Conservation (phyloP, 2,329 filamentous ascomycete genomes). For the Escovopsis sp. region DNA sequence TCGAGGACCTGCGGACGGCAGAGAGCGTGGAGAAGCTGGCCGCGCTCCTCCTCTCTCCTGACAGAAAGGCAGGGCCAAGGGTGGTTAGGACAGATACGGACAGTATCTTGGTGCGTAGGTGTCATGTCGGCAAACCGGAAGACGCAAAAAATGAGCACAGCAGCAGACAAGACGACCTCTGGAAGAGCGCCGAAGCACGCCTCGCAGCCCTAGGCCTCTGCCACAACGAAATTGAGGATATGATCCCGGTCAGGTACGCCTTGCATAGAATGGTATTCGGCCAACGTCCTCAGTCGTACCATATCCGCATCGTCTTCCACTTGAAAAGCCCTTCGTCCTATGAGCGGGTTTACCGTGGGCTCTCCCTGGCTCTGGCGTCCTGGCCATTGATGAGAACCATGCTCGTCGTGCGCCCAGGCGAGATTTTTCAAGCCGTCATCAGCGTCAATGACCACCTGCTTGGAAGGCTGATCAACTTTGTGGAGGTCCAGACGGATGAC, state of each 20-base stretch:
- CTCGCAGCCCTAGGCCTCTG: conserved; percentile 8
- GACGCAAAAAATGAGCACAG: too few species aligned
- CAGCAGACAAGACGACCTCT: not conserved
- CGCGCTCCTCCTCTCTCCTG: conserved; percentile 7
- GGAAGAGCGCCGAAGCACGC: conserved; percentile 3
- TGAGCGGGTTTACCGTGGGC: conserved; percentile 12
- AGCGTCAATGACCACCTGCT: conserved; percentile 10
- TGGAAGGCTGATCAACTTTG: conserved; percentile 11
- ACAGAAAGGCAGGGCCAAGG: too few species aligned
- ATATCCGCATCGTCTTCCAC: conserved; percentile 18
- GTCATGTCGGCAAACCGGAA: too few species aligned
- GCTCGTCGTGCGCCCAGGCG: conserved; percentile 8
- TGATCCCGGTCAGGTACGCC: conserved; percentile 15
- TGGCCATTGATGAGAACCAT: conserved; percentile 17
- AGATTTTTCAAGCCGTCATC: conserved; percentile 16
- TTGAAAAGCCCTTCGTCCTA: conserved; percentile 6
- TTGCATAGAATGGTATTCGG: conserved; percentile 17
- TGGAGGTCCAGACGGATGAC: conserved; percentile 8
- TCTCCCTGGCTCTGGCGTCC: conserved; percentile 13
- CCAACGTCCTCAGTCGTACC: conserved; percentile 19
- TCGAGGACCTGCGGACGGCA: conserved; percentile 18
- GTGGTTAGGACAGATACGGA: too few species aligned
- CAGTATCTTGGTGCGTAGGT: too few species aligned
- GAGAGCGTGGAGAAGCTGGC: conserved; percentile 19
- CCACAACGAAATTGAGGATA: conserved; percentile 12